Evolutionary conservation across 768 basidiomycete genomes (phyloP).

Genomic region (Leucocoprinus sp.): DNA sequence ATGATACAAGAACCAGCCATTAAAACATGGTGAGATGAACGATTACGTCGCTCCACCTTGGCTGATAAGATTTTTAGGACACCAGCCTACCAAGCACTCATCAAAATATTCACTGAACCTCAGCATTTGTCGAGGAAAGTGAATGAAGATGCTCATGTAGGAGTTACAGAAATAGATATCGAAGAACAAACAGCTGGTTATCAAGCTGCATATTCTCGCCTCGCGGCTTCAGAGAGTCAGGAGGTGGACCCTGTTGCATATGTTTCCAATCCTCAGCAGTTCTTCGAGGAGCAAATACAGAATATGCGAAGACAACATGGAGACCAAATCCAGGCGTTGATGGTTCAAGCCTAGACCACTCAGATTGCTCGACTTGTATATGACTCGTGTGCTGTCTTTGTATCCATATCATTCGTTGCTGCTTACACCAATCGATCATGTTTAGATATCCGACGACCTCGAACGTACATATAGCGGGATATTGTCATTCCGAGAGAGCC

Average conservation of each 20-base stretch:
- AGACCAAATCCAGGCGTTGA: slow-evolving; percentile 26
- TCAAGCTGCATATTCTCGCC: slow-evolving; percentile 87
- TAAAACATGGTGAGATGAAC: slow-evolving; percentile 49
- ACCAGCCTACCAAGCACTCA: slow-evolving; percentile 55
- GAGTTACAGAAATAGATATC: slow-evolving; percentile 72
- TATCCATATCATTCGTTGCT: neutral
- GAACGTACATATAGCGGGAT: slow-evolving; percentile 22
- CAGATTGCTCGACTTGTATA: neutral
- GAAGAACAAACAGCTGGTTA: slow-evolving; percentile 90
- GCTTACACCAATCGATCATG: slow-evolving; percentile 1
- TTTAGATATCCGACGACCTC: slow-evolving; percentile 3
- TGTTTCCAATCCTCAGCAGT: slow-evolving; percentile 47
- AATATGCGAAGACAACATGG: slow-evolving; percentile 29
- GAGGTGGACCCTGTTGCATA: slow-evolving; percentile 56
- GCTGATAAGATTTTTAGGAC: slow-evolving; percentile 43
- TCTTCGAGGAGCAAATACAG: slow-evolving; percentile 39
- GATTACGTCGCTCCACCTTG: neutral
- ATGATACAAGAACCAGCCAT: slow-evolving; percentile 63
- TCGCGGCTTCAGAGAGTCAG: slow-evolving; percentile 69
- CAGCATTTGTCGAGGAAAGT: slow-evolving; percentile 49
- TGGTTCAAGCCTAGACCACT: slow-evolving; percentile 21
- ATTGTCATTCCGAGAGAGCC: slow-evolving; percentile 23
- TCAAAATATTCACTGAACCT: slow-evolving; percentile 70
- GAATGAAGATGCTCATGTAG: slow-evolving; percentile 43
- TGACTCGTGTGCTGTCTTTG: neutral